These are phyloP conservation scores for Ophiognomonia clavigignenti-juglandacearum DNA, from an alignment of 2,329 filamentous ascomycete genomes.

Conservation along the genomic window DNA sequence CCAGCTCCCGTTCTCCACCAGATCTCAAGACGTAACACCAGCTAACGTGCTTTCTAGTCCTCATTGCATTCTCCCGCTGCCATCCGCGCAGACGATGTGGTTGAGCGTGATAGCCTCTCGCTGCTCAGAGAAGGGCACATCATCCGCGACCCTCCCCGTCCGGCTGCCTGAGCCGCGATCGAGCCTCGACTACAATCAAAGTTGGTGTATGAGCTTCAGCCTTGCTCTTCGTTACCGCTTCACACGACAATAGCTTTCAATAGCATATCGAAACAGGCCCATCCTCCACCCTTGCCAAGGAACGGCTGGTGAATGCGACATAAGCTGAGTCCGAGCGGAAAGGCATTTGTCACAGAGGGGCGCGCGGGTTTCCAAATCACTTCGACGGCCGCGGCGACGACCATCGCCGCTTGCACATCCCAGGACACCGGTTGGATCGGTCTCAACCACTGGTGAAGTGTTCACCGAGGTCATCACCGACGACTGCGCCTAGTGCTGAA, in stretches of 20 bases:
- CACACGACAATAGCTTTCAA: too few species aligned
- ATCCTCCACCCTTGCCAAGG: too few species aligned
- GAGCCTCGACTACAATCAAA: neutral
- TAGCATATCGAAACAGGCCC: too few species aligned
- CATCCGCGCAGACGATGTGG: conserved; percentile 10
- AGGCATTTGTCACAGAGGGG: too few species aligned
- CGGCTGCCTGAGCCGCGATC: neutral
- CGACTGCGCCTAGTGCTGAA: neutral
- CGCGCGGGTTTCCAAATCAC: too few species aligned
- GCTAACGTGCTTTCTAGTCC: neutral
- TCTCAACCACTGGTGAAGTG: too few species aligned
- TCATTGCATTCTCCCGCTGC: neutral
- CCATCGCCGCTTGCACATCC: too few species aligned
- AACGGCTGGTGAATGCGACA: too few species aligned
- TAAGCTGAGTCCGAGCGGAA: too few species aligned
- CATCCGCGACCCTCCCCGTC: neutral
- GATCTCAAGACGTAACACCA: neutral
- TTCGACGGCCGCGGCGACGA: too few species aligned
- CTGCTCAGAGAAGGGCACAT: conserved; percentile 5
- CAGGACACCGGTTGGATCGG: too few species aligned
- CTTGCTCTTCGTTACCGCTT: neutral
- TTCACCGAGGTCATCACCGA: too few species aligned
- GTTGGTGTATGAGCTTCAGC: neutral
- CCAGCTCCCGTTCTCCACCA: neutral
- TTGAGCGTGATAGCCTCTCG: conserved; percentile 9